A percentile compares a stretch with the other conserved stretches of the same genome.
Evolutionary conservation across 2,329 filamentous ascomycete species (phyloP).

Genomic region (Lojkania enalia): DNA sequence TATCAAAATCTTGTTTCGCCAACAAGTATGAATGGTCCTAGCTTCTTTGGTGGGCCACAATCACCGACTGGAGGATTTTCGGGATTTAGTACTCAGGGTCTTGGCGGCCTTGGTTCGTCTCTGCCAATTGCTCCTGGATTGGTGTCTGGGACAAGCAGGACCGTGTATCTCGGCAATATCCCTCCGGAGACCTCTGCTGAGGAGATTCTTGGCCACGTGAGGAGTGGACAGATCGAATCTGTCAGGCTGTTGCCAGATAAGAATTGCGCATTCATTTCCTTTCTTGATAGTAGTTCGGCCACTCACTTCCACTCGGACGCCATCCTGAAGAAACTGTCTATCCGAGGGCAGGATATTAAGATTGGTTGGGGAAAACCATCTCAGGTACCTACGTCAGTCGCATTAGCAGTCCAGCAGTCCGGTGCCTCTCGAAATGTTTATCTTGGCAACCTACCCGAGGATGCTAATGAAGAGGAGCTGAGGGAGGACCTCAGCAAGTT

Average conservation of each 20-base stretch:
- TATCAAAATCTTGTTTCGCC: conserved; percentile 88
- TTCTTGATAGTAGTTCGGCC: conserved; percentile 94
- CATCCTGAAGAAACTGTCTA: conserved; percentile 98
- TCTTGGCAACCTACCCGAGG: conserved; percentile 88
- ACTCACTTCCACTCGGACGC: conserved; percentile 99
- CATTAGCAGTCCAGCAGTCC: conserved; percentile 95
- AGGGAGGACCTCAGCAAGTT: conserved; percentile 96
- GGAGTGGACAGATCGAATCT: conserved; percentile 98
- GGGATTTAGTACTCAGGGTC: conserved; percentile 62
- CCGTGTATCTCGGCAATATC: conserved; percentile 96
- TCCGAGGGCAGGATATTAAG: conserved; percentile 99
- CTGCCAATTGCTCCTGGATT: conserved; percentile 77
- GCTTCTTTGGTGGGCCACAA: conserved; percentile 79
- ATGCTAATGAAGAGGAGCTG: conserved; percentile 86
- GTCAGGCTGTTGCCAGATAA: conserved; percentile 95
- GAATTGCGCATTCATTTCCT: conserved; percentile 99
- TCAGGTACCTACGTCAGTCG: conserved; percentile 94
- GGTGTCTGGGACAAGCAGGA: conserved; percentile 88
- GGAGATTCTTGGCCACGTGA: conserved; percentile 93
- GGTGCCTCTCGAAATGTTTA: conserved; percentile 97
- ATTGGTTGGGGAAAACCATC: conserved; percentile 99
- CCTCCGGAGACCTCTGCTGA: conserved; percentile 96
- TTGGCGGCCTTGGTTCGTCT: conserved; percentile 70
- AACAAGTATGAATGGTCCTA: conserved; percentile 77
- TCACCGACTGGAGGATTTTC: conserved; percentile 80